Percentiles rank a stretch among this genome's conserved stretches.
These are phyloP conservation scores for Geotrichum macrosporum DNA, from an alignment of 1,139 yeast genomes.

Conservation along the genomic window DNA sequence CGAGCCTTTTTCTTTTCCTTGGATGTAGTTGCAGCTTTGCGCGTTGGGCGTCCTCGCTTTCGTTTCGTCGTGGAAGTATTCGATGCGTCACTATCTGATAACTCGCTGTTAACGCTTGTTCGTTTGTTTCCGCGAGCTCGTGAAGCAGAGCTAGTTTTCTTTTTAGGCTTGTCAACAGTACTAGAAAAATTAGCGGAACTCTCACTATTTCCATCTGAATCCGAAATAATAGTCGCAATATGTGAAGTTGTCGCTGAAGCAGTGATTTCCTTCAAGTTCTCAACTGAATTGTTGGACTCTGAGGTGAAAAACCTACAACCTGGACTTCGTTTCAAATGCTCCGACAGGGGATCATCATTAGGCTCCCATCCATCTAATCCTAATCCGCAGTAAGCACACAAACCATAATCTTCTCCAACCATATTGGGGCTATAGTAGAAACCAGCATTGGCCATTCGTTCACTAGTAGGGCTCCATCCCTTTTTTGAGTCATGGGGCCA, in stretches of 20 bases:
- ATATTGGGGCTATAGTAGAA: constrained; percentile 65
- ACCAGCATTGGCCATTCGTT: constrained; percentile 59
- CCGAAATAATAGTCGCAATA: not conserved
- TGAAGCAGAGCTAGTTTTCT: constrained; percentile 4
- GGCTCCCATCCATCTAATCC: constrained; percentile 69
- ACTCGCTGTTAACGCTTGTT: constrained; percentile 9
- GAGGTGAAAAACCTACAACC: constrained; percentile 48
- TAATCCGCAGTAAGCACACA: constrained; percentile 67
- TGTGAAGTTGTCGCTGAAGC: too few relatives aligned
- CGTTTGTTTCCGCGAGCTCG: constrained; percentile 1
- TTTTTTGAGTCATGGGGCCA: constrained; percentile 53
- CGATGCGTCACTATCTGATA: constrained; percentile 13
- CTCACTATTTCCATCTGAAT: constrained; percentile 7
- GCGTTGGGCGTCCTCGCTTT: constrained; percentile 11
- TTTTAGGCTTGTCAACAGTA: constrained; percentile 9
- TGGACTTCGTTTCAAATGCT: constrained; percentile 41
- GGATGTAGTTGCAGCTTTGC: not conserved
- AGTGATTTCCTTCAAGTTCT: too few relatives aligned
- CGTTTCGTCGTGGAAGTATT: constrained; percentile 5
- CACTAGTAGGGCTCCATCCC: constrained; percentile 44
- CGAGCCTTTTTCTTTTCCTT: constrained; percentile 7
- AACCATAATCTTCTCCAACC: constrained; percentile 55
- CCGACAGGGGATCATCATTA: constrained; percentile 55
- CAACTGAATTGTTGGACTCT: not conserved
- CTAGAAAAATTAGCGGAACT: constrained; percentile 6